Conservation (phyloP, 495 filamentous ascomycete genomes). For the Trichocladium uniseriatum region DNA sequence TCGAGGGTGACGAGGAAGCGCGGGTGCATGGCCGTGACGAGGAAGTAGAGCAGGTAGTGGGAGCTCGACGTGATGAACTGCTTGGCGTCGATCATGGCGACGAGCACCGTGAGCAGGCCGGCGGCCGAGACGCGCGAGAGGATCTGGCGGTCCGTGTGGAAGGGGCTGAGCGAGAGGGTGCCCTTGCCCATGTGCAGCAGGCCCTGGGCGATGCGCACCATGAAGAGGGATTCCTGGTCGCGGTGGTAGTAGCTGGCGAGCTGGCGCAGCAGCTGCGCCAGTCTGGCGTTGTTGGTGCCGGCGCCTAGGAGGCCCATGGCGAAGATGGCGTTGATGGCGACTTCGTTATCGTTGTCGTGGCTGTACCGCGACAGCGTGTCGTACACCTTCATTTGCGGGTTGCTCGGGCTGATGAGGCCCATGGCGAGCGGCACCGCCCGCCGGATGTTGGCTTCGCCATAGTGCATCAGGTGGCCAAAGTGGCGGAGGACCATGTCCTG, state of each 20-base stretch:
- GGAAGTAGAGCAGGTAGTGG: constrained; percentile 95
- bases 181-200: constrained; percentile 99
- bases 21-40: constrained; percentile 95
- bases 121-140: constrained; percentile 85
- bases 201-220: constrained; percentile 98
- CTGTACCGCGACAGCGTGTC: constrained; percentile 97
- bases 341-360: constrained; percentile 98
- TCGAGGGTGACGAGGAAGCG: constrained; percentile 93
- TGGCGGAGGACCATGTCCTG: constrained; percentile 98
- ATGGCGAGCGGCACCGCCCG: constrained; percentile 95
- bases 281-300: constrained; percentile 93
- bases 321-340: constrained; percentile 97
- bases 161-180: constrained; percentile 86
- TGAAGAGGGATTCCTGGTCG: constrained; percentile 91
- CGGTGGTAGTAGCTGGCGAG: constrained; percentile 96
- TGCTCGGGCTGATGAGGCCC: constrained; percentile 92
- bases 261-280: constrained; percentile 90
- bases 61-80: constrained; percentile 81
- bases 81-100: constrained; percentile 90
- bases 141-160: constrained; percentile 96
- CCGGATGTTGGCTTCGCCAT: constrained; percentile 93
- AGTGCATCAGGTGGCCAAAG: constrained; percentile 99
- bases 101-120: constrained; percentile 79
- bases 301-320: constrained; percentile 97
- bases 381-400: constrained; percentile 99